Base-by-base conservation (phyloP, 257 asterid genomes). In the Solanum ahanhuiri region DNA sequence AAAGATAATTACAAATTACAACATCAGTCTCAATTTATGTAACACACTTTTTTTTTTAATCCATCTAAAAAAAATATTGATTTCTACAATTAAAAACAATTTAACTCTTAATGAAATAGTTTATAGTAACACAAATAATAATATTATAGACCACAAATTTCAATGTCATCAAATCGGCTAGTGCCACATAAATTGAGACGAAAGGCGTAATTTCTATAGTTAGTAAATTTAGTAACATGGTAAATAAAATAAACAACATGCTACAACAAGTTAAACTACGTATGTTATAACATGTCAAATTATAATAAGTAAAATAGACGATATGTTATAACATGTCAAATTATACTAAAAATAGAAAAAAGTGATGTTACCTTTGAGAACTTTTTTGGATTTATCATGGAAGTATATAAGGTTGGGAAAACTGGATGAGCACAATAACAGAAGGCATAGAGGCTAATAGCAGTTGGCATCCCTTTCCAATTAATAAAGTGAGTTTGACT, bases 401-500 rank as follows among this genome's bases (percentile, higher is more conserved):
- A 96, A 72, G 93, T 93, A 89, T 96, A 96, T 22, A 96, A 57
- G 2, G 96, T 92, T 0, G 98, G 99, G 28, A 95, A 96, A 91
- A 96, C 98, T 0, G 99, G 99, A 90, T 96, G 98, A 73, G 98
- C 98, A 54, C 99, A 94, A 25, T 94, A 96, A 87, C 99, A 94
- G 82, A 96, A 96, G 25, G 98, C 93, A 12, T 93, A 95, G 3
- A 96, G 88, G 88, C 98, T 96, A 43, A 93, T 85, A 23, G 98
- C 98, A 6, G 95, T 94, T 0, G 98, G 98, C 25, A 94, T 82
- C 23, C 99, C 98, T n/a, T 86, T 88, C 86, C 86, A 87, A 58
- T 91, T 92, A 1, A 94, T 5, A 48, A 88, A 12, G 6, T 67
- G 64, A 43, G 83, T 82, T 3, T 93, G 94, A 88, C 90, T 89